These are phyloP conservation scores for Beta lomatogona DNA, from an alignment of 179 eudicot genomes.

Conservation along the genomic window DNA sequence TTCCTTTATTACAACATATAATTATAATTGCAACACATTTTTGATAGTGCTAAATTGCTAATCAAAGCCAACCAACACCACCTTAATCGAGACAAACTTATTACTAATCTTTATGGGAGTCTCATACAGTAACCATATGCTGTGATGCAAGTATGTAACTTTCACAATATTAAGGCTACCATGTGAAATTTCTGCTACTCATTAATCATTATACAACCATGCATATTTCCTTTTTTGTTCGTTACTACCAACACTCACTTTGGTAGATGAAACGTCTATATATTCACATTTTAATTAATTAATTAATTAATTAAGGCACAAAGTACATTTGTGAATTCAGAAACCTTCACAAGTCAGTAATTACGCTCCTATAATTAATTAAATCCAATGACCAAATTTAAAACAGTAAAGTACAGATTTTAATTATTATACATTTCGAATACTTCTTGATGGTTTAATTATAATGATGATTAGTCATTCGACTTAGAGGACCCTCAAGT, in stretches of 20 bases:
- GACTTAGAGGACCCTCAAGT: not conserved
- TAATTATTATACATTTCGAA: not conserved
- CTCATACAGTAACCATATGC: no score
- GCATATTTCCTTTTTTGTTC: not conserved
- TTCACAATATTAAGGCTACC: no score
- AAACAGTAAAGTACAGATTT: not conserved
- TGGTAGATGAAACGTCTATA: not conserved
- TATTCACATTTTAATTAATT: not conserved
- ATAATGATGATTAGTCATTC: not conserved
- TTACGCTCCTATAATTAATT: not conserved
- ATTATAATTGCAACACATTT: no score
- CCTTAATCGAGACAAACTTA: no score
- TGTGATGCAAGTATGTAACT: no score
- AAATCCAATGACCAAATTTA: not conserved
- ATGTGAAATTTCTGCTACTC: not conserved
- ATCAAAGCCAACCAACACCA: no score
- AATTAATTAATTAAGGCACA: not conserved
- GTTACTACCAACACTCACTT: not conserved
- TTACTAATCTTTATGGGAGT: no score
- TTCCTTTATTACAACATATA: no score
- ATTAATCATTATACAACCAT: not conserved
- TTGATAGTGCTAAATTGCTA: no score
- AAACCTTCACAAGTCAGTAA: not conserved
- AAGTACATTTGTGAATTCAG: not conserved
- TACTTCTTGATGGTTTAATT: no score